Percentiles rank a stretch among this genome's conserved stretches.
Conservation (phyloP, 108 stramenopile genomes). For the Nitzschia sp. region DNA sequence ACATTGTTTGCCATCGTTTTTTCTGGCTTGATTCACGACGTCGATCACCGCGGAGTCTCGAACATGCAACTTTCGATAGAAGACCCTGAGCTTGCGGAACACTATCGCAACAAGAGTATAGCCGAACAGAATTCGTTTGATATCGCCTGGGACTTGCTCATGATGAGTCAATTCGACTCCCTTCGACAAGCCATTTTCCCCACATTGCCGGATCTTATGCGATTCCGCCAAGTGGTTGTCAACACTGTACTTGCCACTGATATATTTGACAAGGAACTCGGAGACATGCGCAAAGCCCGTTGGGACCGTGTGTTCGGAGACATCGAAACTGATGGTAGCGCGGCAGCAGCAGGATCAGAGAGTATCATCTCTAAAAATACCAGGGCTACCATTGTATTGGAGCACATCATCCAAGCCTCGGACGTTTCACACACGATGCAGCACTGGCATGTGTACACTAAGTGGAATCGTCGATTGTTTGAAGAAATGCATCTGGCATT, state of each 20-base stretch:
- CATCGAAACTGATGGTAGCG: neutral
- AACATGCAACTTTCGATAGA: constrained; percentile 38
- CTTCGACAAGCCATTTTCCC: constrained; percentile 29
- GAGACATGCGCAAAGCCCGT: constrained; percentile 31
- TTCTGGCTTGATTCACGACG: constrained; percentile 40
- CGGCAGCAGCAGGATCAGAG: constrained; percentile 2
- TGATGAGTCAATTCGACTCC: constrained; percentile 17
- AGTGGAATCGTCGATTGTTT: constrained; percentile 45
- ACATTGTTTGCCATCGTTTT: constrained; percentile 41
- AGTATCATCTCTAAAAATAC: neutral
- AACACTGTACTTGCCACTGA: constrained; percentile 39
- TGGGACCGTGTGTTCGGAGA: constrained; percentile 42
- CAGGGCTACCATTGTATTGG: constrained; percentile 37
- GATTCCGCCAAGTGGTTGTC: constrained; percentile 35
- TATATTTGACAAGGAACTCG: constrained; percentile 43
- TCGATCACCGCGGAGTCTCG: constrained; percentile 44
- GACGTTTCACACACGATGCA: constrained; percentile 56
- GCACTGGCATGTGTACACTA: constrained; percentile 45
- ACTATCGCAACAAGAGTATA: constrained; percentile 36
- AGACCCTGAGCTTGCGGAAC: constrained; percentile 12
- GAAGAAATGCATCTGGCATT: constrained; percentile 23
- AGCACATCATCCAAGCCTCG: constrained; percentile 48
- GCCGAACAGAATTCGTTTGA: constrained; percentile 39
- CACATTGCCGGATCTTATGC: constrained; percentile 12
- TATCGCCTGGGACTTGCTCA: constrained; percentile 36